Evolutionary conservation across 2,329 filamentous ascomycete species (phyloP).

Genomic region (Colletotrichum endophyticum): DNA sequence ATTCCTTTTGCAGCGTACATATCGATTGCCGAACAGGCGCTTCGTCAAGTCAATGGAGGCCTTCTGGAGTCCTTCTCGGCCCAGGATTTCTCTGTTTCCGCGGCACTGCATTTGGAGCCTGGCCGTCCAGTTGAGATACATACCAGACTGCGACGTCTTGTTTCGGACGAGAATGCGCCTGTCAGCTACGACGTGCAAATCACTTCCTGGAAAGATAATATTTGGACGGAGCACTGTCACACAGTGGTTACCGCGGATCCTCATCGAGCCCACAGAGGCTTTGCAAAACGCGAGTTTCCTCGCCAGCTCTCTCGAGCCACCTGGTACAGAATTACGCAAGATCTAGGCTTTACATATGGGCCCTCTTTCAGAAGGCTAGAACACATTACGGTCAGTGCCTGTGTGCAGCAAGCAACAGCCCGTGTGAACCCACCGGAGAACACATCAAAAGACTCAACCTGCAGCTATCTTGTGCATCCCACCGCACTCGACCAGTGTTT

Average conservation of each 20-base stretch:
- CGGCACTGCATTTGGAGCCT: conserved; percentile 36
- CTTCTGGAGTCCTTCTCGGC: conserved; percentile 26
- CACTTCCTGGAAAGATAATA: conserved; percentile 27
- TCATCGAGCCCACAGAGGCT: conserved; percentile 18
- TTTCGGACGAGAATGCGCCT: conserved; percentile 27
- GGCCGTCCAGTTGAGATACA: conserved; percentile 31
- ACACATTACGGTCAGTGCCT: conserved; percentile 22
- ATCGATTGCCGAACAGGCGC: background rate
- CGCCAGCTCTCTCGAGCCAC: background rate
- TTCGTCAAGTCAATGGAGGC: background rate
- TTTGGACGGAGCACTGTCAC: conserved; percentile 32
- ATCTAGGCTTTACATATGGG: conserved; percentile 33
- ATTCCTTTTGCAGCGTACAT: background rate
- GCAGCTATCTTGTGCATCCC: conserved; percentile 40
- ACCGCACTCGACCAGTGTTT: conserved; percentile 39
- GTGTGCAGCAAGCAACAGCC: conserved; percentile 24
- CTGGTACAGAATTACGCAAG: conserved; percentile 29
- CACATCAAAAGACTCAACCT: conserved; percentile 26
- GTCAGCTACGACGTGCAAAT: conserved; percentile 33
- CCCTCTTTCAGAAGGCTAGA: conserved; percentile 32
- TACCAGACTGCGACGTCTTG: conserved; percentile 30
- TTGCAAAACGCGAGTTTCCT: background rate
- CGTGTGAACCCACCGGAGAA: background rate
- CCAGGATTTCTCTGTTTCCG: conserved; percentile 29
- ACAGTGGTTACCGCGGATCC: conserved; percentile 23